Conservation (phyloP, 108 stramenopile species). For the Aurantiochytrium sp. region DNA sequence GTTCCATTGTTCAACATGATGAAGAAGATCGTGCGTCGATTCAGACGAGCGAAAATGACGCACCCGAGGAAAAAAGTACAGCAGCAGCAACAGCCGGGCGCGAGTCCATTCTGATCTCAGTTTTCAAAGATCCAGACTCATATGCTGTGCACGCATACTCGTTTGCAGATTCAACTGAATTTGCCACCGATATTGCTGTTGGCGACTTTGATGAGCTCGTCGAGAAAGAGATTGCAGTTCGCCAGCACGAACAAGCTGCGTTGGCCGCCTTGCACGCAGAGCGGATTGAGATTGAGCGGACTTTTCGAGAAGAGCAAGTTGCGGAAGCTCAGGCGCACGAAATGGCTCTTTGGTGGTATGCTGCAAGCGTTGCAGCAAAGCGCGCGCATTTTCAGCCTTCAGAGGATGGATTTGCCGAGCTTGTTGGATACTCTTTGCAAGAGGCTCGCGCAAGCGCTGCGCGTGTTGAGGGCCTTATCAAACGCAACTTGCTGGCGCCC, state of each 20-base stretch:
- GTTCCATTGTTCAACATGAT: neutral
- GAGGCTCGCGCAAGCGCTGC: neutral
- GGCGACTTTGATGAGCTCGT: neutral
- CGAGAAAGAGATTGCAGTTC: neutral
- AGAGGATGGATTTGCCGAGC: neutral
- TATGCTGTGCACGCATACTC: neutral
- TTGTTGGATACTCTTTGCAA: neutral
- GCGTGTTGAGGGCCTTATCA: neutral
- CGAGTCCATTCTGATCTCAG: neutral
- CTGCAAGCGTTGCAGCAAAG: neutral
- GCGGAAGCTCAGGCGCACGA: neutral
- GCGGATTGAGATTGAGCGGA: neutral
- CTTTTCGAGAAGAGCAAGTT: neutral
- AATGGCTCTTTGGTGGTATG: conserved; percentile 6
- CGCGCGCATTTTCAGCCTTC: neutral
- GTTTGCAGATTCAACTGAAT: neutral
- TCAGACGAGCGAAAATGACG: too few species aligned
- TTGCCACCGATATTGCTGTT: neutral
- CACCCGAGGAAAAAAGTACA: too few species aligned
- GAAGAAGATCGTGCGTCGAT: too few species aligned
- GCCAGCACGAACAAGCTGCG: neutral
- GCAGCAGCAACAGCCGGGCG: too few species aligned
- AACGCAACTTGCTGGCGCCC: neutral
- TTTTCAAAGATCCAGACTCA: neutral
- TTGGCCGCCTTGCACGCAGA: neutral